These are phyloP conservation scores for Candida cerambycidarum DNA, from an alignment of 805 yeast species.

Conservation along the genomic window DNA sequence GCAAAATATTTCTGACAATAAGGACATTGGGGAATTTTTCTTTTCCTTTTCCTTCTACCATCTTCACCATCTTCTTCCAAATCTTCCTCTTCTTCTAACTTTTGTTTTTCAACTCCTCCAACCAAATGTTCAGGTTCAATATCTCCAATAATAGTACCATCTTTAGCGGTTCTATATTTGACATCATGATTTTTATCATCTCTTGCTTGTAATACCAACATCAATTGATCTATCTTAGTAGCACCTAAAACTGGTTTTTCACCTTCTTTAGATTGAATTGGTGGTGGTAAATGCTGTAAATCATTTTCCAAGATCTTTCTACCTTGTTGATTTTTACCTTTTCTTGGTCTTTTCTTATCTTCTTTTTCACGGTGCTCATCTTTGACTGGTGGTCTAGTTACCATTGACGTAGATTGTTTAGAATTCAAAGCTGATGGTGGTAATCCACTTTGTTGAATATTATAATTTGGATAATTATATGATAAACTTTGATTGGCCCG, in stretches of 20 bases:
- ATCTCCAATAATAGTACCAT: constrained; percentile 62
- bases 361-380: not conserved
- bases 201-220: constrained; percentile 88
- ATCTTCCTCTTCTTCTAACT: constrained; percentile 15
- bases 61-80: constrained; percentile 21
- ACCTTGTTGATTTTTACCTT: not conserved
- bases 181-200: constrained; percentile 70
- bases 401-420: not conserved
- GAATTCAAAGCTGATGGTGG: not conserved
- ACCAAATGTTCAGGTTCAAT: constrained; percentile 53
- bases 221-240: constrained; percentile 85
- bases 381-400: not conserved
- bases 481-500: constrained; percentile 4
- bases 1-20: constrained; percentile 80
- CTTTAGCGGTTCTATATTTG: constrained; percentile 51
- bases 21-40: constrained; percentile 66
- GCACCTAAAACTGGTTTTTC: constrained; percentile 77
- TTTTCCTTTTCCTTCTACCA: constrained; percentile 22
- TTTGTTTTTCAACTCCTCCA: constrained; percentile 76
- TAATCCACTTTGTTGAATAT: not conserved
- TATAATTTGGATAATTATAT: constrained; percentile 5
- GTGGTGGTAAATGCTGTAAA: constrained; percentile 11
- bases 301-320: constrained; percentile 13
- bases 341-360: constrained; percentile 1
- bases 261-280: constrained; percentile 43